Conservation (phyloP, 306 rosid genomes). For the Mimosa pudica region DNA sequence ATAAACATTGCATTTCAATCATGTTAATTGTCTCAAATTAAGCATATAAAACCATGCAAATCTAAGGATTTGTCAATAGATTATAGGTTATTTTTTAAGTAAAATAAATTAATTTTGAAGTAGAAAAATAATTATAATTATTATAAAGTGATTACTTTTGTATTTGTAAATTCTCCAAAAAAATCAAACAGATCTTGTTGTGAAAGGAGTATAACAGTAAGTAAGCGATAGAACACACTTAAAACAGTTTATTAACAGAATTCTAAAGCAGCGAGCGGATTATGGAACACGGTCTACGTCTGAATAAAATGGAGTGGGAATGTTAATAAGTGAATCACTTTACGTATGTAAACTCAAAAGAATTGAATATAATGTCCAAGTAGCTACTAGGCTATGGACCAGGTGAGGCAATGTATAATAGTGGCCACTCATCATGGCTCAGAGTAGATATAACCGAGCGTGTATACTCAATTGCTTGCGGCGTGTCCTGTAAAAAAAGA, state of each 20-base stretch:
- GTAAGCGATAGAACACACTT: not conserved
- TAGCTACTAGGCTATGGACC: not conserved
- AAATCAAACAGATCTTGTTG: too few relatives aligned
- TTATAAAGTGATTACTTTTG: too few relatives aligned
- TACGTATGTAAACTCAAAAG: conserved; percentile 1
- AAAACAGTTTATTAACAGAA: not conserved
- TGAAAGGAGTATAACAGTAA: too few relatives aligned
- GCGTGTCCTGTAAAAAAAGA: not conserved
- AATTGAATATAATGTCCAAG: not conserved
- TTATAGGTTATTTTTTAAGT: too few relatives aligned
- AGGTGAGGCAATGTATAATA: not conserved
- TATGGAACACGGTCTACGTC: conserved; percentile 42
- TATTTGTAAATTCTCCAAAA: too few relatives aligned
- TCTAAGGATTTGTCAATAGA: too few relatives aligned
- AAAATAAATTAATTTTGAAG: too few relatives aligned
- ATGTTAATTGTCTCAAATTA: too few relatives aligned
- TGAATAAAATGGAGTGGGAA: not conserved
- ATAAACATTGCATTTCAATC: too few relatives aligned
- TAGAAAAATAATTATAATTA: too few relatives aligned
- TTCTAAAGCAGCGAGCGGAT: not conserved
- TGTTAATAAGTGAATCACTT: not conserved
- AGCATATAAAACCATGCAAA: too few relatives aligned
- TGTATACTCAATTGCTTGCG: not conserved
- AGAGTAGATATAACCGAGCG: not conserved
- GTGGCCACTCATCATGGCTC: conserved; percentile 6